Conservation (phyloP, 805 yeast species). For the Metschnikowia shivogae region DNA sequence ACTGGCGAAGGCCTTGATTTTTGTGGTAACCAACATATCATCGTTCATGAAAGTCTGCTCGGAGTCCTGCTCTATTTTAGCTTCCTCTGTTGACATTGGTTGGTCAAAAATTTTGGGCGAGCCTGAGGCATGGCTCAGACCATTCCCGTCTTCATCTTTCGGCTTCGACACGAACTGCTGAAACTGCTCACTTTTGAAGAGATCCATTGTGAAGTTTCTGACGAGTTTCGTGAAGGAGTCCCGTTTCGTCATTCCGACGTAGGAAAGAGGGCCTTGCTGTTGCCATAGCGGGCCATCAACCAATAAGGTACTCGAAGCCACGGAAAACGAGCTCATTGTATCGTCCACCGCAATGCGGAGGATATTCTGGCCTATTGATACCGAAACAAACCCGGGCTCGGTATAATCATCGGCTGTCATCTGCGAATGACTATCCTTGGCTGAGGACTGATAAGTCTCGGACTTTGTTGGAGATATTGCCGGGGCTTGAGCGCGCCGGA, state of each 20-base stretch:
- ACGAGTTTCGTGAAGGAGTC: slow-evolving; percentile 38
- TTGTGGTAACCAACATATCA: slow-evolving; percentile 28
- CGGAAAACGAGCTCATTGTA: slow-evolving; percentile 28
- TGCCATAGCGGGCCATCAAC: slow-evolving; percentile 39
- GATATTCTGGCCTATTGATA: slow-evolving; percentile 34
- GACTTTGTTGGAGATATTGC: slow-evolving; percentile 1
- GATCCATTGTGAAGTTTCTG: slow-evolving; percentile 31
- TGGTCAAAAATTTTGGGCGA: background rate
- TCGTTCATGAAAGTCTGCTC: slow-evolving; percentile 20
- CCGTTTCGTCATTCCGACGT: slow-evolving; percentile 36
- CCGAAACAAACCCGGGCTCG: slow-evolving; percentile 19
- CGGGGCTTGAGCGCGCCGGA: background rate
- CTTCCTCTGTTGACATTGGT: background rate
- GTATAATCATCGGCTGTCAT: background rate
- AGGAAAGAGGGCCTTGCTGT: slow-evolving; percentile 38
- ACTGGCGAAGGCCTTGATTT: slow-evolving; percentile 16
- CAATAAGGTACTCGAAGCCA: slow-evolving; percentile 32
- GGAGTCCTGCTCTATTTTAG: slow-evolving; percentile 10
- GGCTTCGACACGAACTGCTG: slow-evolving; percentile 25
- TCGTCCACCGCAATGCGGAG: slow-evolving; percentile 33
- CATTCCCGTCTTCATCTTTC: background rate
- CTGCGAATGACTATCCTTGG: background rate
- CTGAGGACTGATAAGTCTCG: slow-evolving; percentile 5
- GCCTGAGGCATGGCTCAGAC: background rate
- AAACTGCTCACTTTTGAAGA: slow-evolving; percentile 34